These are phyloP conservation scores for Metarhizium robertsii DNA, from an alignment of 2,329 filamentous ascomycete species.

Conservation along the genomic window DNA sequence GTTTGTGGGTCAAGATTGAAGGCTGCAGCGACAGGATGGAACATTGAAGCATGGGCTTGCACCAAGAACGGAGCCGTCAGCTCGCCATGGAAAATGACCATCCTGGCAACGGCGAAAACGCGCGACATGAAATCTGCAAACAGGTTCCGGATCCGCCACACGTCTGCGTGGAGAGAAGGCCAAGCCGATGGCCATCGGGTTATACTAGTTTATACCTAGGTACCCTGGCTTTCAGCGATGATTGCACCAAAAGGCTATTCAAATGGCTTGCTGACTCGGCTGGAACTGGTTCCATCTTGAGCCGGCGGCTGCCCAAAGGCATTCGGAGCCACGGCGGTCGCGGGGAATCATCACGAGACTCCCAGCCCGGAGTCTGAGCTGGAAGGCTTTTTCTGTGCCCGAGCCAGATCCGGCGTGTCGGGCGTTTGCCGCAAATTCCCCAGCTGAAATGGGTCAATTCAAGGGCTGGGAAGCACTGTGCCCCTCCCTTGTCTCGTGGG, in stretches of 20 bases:
- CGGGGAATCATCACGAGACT: background rate
- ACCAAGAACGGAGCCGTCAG: slow-evolving; percentile 1
- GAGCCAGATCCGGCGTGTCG: background rate
- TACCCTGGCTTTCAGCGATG: background rate
- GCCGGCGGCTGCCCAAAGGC: background rate
- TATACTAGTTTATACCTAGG: too few relatives aligned
- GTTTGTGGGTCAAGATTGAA: background rate
- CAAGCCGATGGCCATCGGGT: background rate
- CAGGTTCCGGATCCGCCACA: background rate
- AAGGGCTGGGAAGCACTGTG: background rate
- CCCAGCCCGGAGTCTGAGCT: background rate
- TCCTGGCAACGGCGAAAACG: background rate
- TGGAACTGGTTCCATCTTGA: background rate
- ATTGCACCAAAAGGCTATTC: background rate
- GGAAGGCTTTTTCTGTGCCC: background rate
- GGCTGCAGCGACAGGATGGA: background rate
- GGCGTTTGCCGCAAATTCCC: slow-evolving; percentile 11
- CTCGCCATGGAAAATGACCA: slow-evolving; percentile 2
- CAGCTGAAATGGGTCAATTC: slow-evolving; percentile 31
- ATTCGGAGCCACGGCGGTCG: background rate
- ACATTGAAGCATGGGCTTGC: background rate
- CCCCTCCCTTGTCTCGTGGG: background rate
- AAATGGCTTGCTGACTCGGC: background rate
- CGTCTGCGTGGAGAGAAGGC: background rate
- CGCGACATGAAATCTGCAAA: background rate